Evolutionary conservation across 805 yeast species (phyloP), one percentile per base, ranked within the genome.

Genomic region (Helenozyma rhizophorensis): DNA sequence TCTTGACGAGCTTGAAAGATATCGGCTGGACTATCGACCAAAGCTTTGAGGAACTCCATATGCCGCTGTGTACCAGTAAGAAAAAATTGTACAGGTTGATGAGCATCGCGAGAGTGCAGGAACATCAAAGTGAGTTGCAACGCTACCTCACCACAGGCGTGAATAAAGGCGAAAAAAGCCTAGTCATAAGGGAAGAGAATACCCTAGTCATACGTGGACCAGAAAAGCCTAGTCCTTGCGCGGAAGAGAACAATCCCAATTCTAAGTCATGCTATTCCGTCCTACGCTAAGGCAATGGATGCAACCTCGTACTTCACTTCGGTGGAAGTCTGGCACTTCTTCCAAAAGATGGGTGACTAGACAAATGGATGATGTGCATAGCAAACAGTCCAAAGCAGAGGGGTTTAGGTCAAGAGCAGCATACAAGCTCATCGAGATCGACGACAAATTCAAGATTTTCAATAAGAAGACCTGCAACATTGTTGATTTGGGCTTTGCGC

Each of bases 341-440:
- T 46, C 50, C 4, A 34, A 37, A 13, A 32, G 81, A 45, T 90
- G 97, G 97, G 56, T 85, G 2, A 65, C 74, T 16, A 69, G 97
- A 34, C 90, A 83, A 40, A 53, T 61, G 13, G 65, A 59, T 8
- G 97, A 90, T 53, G 62, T 47, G 16, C 87, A 68, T 56, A 71
- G 88, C 3, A 65, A 72, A 34, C 79, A 79, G 43, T 90, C 97
- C 3, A 76, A 72, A 45, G 59, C 61, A 4, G 68, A 71, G 27
- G 73, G 83, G 31, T 74, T 74, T 46, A 70, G 79, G 47, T 87
- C 97, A 2, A 59, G 98, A 27, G 98, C 98, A 0, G 97, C 97
- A 0, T 90, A 78, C 62, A 93, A 93, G 51, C 64, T 93, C 21
- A 55, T 78, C 14, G 94, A 90, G 51, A 68, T 93, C 9, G 78